Evolutionary conservation across 2,329 filamentous ascomycete genomes (phyloP).

Genomic region (Aureobasidium uvarum): DNA sequence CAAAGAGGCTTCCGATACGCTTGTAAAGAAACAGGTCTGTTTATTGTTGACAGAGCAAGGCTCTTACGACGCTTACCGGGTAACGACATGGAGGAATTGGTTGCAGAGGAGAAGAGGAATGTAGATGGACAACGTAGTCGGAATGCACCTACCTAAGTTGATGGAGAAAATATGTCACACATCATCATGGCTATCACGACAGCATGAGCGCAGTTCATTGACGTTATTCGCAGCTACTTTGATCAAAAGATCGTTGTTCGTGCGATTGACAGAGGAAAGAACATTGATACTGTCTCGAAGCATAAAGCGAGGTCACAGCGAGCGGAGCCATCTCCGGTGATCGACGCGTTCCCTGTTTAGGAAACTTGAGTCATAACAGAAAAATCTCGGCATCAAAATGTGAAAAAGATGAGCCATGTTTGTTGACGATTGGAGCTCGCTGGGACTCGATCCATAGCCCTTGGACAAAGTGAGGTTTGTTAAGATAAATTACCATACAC

Average conservation of each 20-base stretch:
- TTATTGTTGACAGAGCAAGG: neutral
- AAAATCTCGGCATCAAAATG: conserved; percentile 2
- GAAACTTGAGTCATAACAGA: conserved; percentile 1
- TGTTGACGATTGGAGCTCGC: neutral
- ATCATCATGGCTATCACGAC: neutral
- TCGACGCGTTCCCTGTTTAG: neutral
- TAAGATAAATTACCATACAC: neutral
- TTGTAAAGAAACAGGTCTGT: neutral
- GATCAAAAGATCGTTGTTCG: neutral
- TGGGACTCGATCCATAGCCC: conserved; percentile 2
- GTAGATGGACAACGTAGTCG: neutral
- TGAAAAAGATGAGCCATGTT: neutral
- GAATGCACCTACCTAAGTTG: neutral
- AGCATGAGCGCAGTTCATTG: too few species aligned
- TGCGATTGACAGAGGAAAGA: neutral
- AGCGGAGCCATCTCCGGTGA: neutral
- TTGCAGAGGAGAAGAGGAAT: neutral
- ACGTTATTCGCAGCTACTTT: neutral
- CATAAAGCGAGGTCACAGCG: neutral
- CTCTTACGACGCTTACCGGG: neutral
- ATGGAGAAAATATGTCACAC: neutral
- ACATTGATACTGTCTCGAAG: neutral
- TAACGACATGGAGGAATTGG: neutral
- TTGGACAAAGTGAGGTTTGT: neutral
- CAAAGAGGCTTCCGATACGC: neutral